These are phyloP conservation scores for Barnettozyma pratensis DNA, from an alignment of 805 yeast genomes.

Conservation along the genomic window DNA sequence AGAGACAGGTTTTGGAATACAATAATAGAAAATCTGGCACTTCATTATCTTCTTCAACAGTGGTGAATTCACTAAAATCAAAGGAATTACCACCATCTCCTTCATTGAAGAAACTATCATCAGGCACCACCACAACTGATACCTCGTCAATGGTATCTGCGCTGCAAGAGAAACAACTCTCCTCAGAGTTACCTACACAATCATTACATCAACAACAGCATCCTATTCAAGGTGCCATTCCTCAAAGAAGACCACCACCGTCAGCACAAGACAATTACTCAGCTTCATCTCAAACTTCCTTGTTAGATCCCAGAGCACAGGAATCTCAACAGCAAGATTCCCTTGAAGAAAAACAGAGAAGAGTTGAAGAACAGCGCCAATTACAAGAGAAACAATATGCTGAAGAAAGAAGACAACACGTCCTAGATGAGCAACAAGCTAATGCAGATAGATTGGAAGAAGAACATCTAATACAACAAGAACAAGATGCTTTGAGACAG, in stretches of 20 bases:
- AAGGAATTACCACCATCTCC: conserved; percentile 1
- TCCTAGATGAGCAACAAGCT: conserved; percentile 4
- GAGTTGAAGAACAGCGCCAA: conserved; percentile 11
- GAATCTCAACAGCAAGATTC: conserved; percentile 3
- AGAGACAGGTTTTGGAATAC: conserved; percentile 16
- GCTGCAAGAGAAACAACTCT: background rate
- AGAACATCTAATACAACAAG: conserved; percentile 10
- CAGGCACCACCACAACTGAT: background rate
- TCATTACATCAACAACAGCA: conserved; percentile 12
- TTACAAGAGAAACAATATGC: conserved; percentile 13
- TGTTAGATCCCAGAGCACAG: background rate
- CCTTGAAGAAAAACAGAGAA: conserved; percentile 17
- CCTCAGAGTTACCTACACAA: conserved; percentile 14
- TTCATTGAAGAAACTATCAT: background rate
- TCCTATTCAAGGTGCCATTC: conserved; percentile 12
- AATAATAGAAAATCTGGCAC: conserved; percentile 12
- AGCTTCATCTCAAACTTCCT: background rate
- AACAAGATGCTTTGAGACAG: conserved; percentile 14
- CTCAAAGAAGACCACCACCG: conserved; percentile 24
- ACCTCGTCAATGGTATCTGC: background rate
- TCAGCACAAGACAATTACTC: conserved; percentile 5
- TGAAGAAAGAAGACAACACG: conserved; percentile 13
- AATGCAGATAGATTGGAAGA: conserved; percentile 7
- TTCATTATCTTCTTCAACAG: conserved; percentile 11
- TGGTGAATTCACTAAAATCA: conserved; percentile 3